A percentile compares a stretch with the other conserved stretches of the same genome.
phyloP scores from a whole-genome alignment of 78 protist species.

The slime mould (Dictyostelium discoideum) region DNA sequence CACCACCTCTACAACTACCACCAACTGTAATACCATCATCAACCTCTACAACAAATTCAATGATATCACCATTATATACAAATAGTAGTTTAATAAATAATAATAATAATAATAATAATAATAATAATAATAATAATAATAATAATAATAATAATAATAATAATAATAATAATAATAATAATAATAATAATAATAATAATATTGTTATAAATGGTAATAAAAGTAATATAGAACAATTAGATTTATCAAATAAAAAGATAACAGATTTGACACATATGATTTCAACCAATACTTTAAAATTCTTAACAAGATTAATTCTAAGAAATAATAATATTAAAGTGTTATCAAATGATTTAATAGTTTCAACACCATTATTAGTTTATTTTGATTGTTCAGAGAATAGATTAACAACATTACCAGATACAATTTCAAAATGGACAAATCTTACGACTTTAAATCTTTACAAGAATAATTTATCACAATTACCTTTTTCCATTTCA shows the following conservation, averaged over 20 bases:
- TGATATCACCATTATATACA: no score
- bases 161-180: no score
- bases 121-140: no score
- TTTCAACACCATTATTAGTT: conserved; percentile 13
- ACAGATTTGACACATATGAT: neutral
- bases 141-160: no score
- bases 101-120: no score
- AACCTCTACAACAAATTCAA: no score
- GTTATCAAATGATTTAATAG: conserved; percentile 14
- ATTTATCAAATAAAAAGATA: neutral
- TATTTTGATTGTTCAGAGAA: conserved; percentile 29
- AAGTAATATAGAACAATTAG: conserved; percentile 19
- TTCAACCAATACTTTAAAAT: neutral
- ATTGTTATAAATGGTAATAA: neutral
- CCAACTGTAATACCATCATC: neutral
- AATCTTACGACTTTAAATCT: neutral
- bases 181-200: no score
- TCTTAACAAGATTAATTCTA: neutral
- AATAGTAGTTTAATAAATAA: no score
- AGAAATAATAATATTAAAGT: neutral
- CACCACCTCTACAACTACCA: neutral
- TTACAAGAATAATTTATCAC: conserved; percentile 15
- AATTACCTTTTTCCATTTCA: neutral
- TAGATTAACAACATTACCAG: conserved; percentile 17
- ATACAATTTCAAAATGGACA: conserved; percentile 27